Evolutionary conservation across 176 grass and related monocot species (phyloP).

Genomic region (Triticum timopheevii): DNA sequence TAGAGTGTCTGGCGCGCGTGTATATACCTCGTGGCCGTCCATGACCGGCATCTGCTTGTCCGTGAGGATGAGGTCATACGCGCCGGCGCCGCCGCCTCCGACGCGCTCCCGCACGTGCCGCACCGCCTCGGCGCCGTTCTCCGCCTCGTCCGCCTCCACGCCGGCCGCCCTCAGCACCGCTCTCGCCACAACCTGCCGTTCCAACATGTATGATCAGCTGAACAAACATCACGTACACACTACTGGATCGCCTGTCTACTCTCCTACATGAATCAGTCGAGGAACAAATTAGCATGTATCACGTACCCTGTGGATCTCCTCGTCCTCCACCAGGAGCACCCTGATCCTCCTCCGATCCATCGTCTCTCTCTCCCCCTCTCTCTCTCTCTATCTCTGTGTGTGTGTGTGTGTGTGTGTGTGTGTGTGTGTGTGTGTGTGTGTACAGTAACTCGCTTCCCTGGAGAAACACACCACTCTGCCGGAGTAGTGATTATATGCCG

Average conservation of each 20-base stretch:
- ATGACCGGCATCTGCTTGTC: conserved; percentile 64
- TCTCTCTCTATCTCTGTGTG: too few relatives aligned
- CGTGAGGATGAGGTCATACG: conserved; percentile 64
- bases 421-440: too few relatives aligned
- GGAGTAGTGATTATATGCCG: neutral
- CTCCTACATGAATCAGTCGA: too few relatives aligned
- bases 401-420: too few relatives aligned
- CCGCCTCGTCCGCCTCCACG: conserved; percentile 39
- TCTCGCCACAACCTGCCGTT: conserved; percentile 45
- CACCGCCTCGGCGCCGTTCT: conserved; percentile 50
- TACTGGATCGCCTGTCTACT: too few relatives aligned
- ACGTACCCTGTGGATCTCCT: conserved; percentile 38
- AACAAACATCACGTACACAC: neutral
- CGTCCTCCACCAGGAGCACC: conserved; percentile 62
- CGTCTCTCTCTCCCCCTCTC: neutral
- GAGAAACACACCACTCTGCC: too few relatives aligned
- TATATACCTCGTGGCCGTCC: conserved; percentile 65
- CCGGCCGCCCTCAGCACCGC: conserved; percentile 27
- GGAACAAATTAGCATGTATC: too few relatives aligned
- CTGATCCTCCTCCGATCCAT: conserved; percentile 24
- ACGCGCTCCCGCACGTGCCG: conserved; percentile 24
- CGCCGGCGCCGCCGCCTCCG: neutral
- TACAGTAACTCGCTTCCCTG: too few relatives aligned
- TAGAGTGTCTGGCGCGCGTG: neutral
- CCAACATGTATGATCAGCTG: neutral